These are phyloP conservation scores for Adenanthera pavonina DNA, from an alignment of 306 rosid genomes.

Conservation along the genomic window DNA sequence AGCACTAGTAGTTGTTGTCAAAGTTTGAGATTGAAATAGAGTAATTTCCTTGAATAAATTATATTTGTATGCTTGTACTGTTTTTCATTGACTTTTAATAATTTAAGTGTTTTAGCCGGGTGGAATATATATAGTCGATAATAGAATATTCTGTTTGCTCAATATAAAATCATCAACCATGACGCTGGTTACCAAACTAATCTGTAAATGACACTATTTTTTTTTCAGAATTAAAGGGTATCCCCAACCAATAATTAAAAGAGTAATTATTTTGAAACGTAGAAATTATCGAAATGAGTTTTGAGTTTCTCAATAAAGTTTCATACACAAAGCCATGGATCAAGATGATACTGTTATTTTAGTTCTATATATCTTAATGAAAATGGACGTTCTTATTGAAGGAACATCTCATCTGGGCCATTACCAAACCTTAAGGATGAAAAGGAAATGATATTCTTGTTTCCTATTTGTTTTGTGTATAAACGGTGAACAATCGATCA, in stretches of 20 bases:
- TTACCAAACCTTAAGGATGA: too few relatives aligned
- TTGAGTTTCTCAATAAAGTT: too few relatives aligned
- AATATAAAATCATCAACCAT: background rate
- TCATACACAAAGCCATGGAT: too few relatives aligned
- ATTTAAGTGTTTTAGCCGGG: background rate
- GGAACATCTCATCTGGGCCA: background rate
- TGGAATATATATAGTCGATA: slow-evolving; percentile 4
- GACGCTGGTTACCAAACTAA: slow-evolving; percentile 40
- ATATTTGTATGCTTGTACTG: slow-evolving; percentile 24
- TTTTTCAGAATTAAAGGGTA: background rate
- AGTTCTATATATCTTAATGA: too few relatives aligned
- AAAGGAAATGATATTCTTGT: background rate
- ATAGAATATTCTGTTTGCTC: slow-evolving; percentile 14
- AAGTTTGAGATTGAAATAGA: slow-evolving; percentile 35
- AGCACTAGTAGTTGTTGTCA: slow-evolving; percentile 33
- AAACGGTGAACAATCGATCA: background rate
- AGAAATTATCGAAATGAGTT: too few relatives aligned
- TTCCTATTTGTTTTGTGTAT: background rate
- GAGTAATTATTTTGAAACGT: too few relatives aligned
- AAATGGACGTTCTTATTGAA: background rate
- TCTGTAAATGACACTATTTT: slow-evolving; percentile 4
- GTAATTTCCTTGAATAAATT: slow-evolving; percentile 29
- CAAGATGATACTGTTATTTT: too few relatives aligned
- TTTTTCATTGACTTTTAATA: slow-evolving; percentile 13
- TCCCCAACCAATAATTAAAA: background rate